A percentile compares a stretch with the other conserved stretches of the same genome.
phyloP scores from a whole-genome alignment of 2,329 filamentous ascomycete genomes.

The Apiospora saccharicola region DNA sequence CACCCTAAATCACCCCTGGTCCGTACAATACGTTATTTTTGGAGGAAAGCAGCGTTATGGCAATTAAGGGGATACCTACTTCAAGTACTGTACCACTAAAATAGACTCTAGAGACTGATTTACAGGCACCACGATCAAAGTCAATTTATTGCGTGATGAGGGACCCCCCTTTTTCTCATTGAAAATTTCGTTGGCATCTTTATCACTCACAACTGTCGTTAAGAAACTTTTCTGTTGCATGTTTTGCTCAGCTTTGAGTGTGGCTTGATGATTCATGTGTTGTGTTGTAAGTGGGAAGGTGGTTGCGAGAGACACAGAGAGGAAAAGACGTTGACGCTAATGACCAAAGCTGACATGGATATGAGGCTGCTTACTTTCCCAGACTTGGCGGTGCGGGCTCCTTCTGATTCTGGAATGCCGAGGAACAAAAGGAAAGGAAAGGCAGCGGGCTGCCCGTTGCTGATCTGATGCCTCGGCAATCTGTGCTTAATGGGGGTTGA shows the following conservation, averaged over 20 bases:
- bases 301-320: neutral
- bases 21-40: too few relatives aligned
- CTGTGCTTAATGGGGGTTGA: neutral
- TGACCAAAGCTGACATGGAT: neutral
- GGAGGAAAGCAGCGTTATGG: too few relatives aligned
- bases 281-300: neutral
- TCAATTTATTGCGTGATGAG: too few relatives aligned
- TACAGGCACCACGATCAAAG: neutral
- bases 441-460: neutral
- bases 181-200: too few relatives aligned
- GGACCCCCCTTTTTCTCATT: too few relatives aligned
- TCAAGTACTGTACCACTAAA: too few relatives aligned
- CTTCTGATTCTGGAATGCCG: conserved; percentile 14
- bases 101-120: neutral
- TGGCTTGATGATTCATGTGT: neutral
- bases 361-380: neutral
- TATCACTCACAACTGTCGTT: too few relatives aligned
- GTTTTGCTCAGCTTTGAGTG: too few relatives aligned
- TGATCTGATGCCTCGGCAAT: neutral
- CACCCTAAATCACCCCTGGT: too few relatives aligned
- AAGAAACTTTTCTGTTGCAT: too few relatives aligned
- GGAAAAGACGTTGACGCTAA: neutral
- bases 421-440: neutral
- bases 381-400: neutral
- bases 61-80: too few relatives aligned